These are phyloP conservation scores for Xylaria multiplex DNA, from an alignment of 2,329 filamentous ascomycete genomes.

Conservation along the genomic window DNA sequence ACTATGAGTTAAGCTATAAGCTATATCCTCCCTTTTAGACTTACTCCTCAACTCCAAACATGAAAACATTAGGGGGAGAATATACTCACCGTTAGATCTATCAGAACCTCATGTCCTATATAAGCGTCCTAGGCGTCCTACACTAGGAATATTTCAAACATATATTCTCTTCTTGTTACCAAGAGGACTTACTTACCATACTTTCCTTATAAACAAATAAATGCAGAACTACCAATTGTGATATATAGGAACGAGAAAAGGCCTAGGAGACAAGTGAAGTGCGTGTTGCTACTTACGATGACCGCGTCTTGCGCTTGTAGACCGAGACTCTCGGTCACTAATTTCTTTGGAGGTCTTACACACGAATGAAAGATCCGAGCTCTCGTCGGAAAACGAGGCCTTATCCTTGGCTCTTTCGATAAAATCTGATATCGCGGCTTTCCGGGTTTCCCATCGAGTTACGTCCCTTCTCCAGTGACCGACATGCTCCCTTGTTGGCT, in stretches of 20 bases:
- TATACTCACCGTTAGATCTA: background rate
- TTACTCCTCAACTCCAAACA: constrained; percentile 2
- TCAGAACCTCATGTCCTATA: background rate
- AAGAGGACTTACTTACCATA: background rate
- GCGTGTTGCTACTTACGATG: constrained; percentile 24
- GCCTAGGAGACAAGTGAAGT: constrained; percentile 2
- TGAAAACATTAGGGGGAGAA: background rate
- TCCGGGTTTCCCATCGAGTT: background rate
- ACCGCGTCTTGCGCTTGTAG: background rate
- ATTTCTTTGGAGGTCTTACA: constrained; percentile 28
- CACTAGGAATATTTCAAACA: background rate
- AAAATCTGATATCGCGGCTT: constrained; percentile 10
- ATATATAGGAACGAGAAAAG: background rate
- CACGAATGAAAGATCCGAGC: constrained; percentile 37
- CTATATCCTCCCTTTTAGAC: background rate
- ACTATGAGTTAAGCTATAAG: constrained; percentile 14
- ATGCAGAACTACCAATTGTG: background rate
- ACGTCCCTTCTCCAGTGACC: constrained; percentile 3
- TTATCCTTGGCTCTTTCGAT: constrained; percentile 18
- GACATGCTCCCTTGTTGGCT: background rate
- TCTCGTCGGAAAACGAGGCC: background rate
- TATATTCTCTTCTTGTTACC: background rate
- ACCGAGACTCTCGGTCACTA: background rate
- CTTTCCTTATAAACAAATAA: background rate
- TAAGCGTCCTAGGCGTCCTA: background rate